Conservation (phyloP, 192 early-diverging fungal species). For the Backusella luteola region DNA sequence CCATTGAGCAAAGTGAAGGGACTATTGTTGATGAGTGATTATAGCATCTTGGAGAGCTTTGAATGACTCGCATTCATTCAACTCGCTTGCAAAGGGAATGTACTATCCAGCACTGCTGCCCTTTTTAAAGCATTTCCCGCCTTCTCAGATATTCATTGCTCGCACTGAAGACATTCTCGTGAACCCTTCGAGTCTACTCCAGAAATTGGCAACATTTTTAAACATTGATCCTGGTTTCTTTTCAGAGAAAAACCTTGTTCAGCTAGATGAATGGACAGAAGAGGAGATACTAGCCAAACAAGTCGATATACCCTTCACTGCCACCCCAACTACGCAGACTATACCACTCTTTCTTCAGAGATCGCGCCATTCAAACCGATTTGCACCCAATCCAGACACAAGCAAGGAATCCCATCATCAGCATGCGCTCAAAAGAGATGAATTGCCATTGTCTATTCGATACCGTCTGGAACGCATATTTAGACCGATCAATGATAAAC, state of each 20-base stretch:
- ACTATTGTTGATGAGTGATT: background rate
- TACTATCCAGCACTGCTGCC: slow-evolving; percentile 32
- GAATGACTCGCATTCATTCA: slow-evolving; percentile 14
- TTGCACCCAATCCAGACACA: background rate
- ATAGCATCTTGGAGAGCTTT: slow-evolving; percentile 6
- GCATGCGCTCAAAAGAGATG: background rate
- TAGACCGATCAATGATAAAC: slow-evolving; percentile 42
- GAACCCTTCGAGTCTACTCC: slow-evolving; percentile 25
- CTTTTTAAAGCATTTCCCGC: slow-evolving; percentile 27
- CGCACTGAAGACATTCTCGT: slow-evolving; percentile 30
- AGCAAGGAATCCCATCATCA: background rate
- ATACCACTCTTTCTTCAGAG: background rate
- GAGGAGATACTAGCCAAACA: background rate
- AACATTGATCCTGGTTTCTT: slow-evolving; percentile 30
- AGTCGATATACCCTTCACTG: background rate
- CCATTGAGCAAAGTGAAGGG: too few species aligned
- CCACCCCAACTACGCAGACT: background rate
- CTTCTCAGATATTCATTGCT: slow-evolving; percentile 31
- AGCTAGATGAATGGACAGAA: background rate
- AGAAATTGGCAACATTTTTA: slow-evolving; percentile 24
- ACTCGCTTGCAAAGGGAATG: slow-evolving; percentile 34
- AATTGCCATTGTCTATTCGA: slow-evolving; percentile 39
- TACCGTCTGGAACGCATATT: slow-evolving; percentile 50
- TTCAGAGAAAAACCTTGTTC: background rate
- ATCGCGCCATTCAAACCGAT: background rate